Evolutionary conservation across 352 stramenopile species (phyloP).

Genomic region (Pythium monospermum): DNA sequence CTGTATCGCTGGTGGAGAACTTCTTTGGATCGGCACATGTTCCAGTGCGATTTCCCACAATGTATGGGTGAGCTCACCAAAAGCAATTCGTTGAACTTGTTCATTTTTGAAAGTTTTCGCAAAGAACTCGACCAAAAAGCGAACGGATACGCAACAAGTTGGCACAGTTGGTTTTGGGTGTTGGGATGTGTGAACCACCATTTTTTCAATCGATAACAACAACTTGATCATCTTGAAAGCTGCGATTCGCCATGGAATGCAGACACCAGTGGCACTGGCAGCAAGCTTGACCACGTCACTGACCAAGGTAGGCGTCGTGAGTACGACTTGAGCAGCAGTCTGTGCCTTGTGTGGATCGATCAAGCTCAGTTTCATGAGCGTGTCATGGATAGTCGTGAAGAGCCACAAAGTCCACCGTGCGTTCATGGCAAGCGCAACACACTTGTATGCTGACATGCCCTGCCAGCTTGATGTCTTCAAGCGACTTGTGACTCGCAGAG

Average conservation of each 20-base stretch:
- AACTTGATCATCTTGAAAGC: slow-evolving; percentile 7
- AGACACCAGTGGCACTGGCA: background rate
- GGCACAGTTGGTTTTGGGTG: background rate
- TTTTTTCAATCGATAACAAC: background rate
- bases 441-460: background rate
- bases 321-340: background rate
- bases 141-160: background rate
- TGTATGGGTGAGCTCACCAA: background rate
- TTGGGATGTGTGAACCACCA: background rate
- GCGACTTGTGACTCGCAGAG: background rate
- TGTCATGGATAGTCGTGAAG: background rate
- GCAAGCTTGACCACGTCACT: slow-evolving; percentile 4
- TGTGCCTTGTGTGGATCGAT: background rate
- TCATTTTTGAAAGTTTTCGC: background rate
- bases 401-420: slow-evolving; percentile 17
- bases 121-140: slow-evolving; percentile 7
- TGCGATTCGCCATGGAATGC: background rate
- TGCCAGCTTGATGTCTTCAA: background rate
- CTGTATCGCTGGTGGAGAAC: too few relatives aligned
- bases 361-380: background rate
- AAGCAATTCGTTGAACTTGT: background rate
- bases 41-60: slow-evolving; percentile 11
- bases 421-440: background rate
- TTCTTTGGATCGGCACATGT: background rate
- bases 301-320: background rate